These are phyloP conservation scores for Exophiala sp. DNA, from an alignment of 2,329 filamentous ascomycete species.

Conservation along the genomic window DNA sequence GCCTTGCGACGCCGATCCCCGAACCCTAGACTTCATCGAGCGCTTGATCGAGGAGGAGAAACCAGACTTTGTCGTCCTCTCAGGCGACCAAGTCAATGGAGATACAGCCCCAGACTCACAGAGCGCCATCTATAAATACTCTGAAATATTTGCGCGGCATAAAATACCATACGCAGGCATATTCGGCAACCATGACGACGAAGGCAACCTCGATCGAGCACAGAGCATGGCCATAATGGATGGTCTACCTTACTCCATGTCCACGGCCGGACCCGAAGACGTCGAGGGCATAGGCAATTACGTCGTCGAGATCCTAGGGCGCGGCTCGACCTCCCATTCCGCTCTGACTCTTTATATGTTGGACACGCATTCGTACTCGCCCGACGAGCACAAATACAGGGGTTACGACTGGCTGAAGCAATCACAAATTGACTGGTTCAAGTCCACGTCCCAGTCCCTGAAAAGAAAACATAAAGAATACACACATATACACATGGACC, in stretches of 20 bases:
- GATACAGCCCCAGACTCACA: conserved; percentile 89
- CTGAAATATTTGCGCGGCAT: conserved; percentile 75
- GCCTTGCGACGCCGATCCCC: conserved; percentile 83
- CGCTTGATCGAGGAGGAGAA: conserved; percentile 86
- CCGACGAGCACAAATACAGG: conserved; percentile 80
- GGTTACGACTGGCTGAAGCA: conserved; percentile 98
- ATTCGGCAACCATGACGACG: conserved; percentile 97
- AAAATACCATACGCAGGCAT: conserved; percentile 91
- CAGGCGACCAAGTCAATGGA: conserved; percentile 93
- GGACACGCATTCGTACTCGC: conserved; percentile 88
- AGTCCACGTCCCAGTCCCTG: conserved; percentile 67
- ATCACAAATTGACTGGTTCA: conserved; percentile 94
- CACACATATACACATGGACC: conserved; percentile 86
- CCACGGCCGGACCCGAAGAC: conserved; percentile 74
- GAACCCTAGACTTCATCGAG: conserved; percentile 85
- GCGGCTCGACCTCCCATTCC: conserved; percentile 74
- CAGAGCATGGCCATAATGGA: conserved; percentile 84
- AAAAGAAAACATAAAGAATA: conserved; percentile 79
- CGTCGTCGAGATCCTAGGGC: conserved; percentile 81
- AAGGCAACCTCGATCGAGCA: conserved; percentile 71
- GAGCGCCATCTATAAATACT: conserved; percentile 90
- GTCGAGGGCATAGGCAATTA: conserved; percentile 95
- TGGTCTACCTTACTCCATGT: conserved; percentile 82
- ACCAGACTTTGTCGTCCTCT: conserved; percentile 86
- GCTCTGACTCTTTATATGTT: conserved; percentile 92